Conservation (phyloP, 2,329 filamentous ascomycete genomes). For the Aspergillus arachidicola region DNA sequence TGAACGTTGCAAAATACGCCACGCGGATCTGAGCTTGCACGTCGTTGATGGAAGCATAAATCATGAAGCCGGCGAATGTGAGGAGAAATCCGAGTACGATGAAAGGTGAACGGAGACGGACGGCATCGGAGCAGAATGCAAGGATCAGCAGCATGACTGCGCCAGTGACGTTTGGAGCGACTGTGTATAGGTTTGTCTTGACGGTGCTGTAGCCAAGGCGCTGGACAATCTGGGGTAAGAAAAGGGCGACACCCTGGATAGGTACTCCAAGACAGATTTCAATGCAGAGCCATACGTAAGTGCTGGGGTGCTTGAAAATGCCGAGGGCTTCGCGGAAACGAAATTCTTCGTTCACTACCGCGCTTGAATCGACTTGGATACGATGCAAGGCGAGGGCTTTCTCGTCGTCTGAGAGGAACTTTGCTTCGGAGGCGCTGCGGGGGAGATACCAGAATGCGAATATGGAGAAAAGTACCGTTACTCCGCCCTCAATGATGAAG, state of each 20-base stretch:
- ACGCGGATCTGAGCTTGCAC: conserved; percentile 63
- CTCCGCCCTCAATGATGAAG: conserved; percentile 59
- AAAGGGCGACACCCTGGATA: conserved; percentile 59
- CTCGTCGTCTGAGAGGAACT: conserved; percentile 67
- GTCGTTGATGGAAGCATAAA: conserved; percentile 71
- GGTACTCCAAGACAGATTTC: conserved; percentile 64
- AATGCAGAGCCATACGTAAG: conserved; percentile 58
- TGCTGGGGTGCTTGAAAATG: conserved; percentile 58
- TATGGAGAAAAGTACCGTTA: conserved; percentile 62
- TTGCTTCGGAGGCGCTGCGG: conserved; percentile 62
- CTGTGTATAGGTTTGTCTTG: conserved; percentile 78
- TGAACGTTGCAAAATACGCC: conserved; percentile 76
- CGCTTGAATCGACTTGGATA: conserved; percentile 75
- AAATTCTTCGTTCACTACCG: conserved; percentile 61
- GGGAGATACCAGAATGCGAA: conserved; percentile 74
- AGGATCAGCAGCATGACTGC: conserved; percentile 72
- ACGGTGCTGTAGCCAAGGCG: conserved; percentile 57
- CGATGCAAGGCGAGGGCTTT: conserved; percentile 69
- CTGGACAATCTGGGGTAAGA: conserved; percentile 61
- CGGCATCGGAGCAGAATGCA: conserved; percentile 70
- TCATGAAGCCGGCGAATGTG: conserved; percentile 76
- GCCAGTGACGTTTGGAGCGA: conserved; percentile 76
- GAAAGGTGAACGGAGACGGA: conserved; percentile 71
- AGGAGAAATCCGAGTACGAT: conserved; percentile 73
- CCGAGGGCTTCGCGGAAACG: conserved; percentile 53